Base-by-base conservation (phyloP, 2,329 filamentous ascomycete genomes). In the Diaporthe citriasiana region DNA sequence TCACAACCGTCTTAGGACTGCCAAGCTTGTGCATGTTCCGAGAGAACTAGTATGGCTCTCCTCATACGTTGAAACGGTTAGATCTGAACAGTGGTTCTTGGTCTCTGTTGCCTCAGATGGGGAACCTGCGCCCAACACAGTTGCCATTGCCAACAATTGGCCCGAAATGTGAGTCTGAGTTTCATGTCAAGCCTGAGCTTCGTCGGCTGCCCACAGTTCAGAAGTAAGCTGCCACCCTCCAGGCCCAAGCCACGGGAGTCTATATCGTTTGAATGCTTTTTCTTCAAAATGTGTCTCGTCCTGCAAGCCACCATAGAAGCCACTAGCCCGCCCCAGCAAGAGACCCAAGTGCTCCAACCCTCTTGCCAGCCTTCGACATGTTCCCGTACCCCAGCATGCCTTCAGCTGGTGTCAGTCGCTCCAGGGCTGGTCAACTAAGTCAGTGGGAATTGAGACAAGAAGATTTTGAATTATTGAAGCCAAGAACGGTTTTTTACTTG, bases 381-480 rank as follows among this genome's bases (percentile, higher is more conserved):
- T 10, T 59, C 56, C 35, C 35, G 3, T 59, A 25, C 35, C 56
- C 56, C 19, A 59, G 56, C 12, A 40, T 25, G 0, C 33, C 56
- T 12, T 40, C 56, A 9, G 56, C n/a, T n/a, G 35, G 56, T 6
- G 56, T 59, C 33, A 56, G 6, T 2, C n/a, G 40, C 22, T 40
- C 56, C 35, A 40, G n/a, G 13, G 56, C 56, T 25, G 6, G 2
- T 15, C 35, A 10, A n/a, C n/a, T n/a, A n/a, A 15, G 56, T 59
- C 33, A 25, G 56, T 19, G 8, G 45, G 3, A 3, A 40, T 40
- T 17, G 35, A 40, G 56, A 25, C 35, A 7, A 19, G 7, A 1
- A 25, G 4, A 4, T 4, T 10, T 40, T 3, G 30, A 7, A 13
- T 3, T 19, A 22, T 0, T 57, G 2, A 2, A 33, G 50, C 0